phyloP scores from a whole-genome alignment of 2,329 filamentous ascomycete species.

The Fusarium musae region DNA sequence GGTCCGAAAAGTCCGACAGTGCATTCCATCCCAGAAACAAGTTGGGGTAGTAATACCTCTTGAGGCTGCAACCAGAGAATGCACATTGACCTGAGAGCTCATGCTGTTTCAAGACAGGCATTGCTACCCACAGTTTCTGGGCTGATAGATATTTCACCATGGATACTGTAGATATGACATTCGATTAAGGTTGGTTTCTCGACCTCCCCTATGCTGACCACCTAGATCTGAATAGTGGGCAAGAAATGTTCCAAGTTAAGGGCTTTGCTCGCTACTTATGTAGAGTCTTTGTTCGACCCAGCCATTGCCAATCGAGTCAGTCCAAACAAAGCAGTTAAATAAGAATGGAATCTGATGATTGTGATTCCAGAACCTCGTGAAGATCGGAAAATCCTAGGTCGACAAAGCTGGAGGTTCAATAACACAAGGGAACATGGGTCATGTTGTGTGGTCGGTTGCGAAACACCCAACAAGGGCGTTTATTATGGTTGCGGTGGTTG shows the following conservation, averaged over 20 bases:
- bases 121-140: not conserved
- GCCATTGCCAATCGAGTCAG: not conserved
- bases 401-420: conserved; percentile 8
- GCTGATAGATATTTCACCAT: not conserved
- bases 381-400: conserved; percentile 8
- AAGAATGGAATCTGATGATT: not conserved
- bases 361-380: conserved; percentile 1
- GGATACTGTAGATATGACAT: conserved; percentile 1
- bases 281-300: not conserved
- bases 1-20: conserved; percentile 5
- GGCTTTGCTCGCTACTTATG: not conserved
- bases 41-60: not conserved
- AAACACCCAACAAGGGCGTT: not conserved
- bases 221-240: not conserved
- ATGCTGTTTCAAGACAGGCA: not conserved
- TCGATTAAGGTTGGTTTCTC: conserved; percentile 18
- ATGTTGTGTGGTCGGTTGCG: conserved; percentile 6
- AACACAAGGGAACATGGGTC: conserved; percentile 6
- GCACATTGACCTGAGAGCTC: not conserved
- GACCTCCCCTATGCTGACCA: not conserved
- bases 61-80: not conserved
- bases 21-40: not conserved
- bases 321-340: not conserved
- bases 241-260: not conserved
- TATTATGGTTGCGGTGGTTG: not conserved